Evolutionary conservation across 2,329 filamentous ascomycete species (phyloP).

Genomic region (Nannizziopsis barbatae): DNA sequence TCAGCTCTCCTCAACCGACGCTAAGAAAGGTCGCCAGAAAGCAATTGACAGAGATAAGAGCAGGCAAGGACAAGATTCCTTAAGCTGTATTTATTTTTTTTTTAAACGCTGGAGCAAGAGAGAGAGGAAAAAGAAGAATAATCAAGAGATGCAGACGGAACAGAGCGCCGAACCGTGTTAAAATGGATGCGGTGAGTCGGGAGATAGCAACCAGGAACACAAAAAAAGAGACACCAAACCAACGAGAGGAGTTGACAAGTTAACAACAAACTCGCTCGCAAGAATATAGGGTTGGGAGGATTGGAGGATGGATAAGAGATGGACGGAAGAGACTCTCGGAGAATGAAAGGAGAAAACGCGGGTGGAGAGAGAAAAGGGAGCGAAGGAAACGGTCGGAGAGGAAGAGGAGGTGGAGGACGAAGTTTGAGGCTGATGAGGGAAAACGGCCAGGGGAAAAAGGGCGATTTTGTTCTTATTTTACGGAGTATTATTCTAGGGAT

Average conservation of each 20-base stretch:
- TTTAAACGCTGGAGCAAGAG: too few species aligned
- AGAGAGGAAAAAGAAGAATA: not conserved
- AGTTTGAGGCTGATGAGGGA: not conserved
- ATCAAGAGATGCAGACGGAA: not conserved
- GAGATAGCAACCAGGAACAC: not conserved
- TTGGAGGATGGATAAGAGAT: not conserved
- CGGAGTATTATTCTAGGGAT: too few species aligned
- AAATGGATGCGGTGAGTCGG: not conserved
- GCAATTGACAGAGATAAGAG: too few species aligned
- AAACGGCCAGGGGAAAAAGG: not conserved
- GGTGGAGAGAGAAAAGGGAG: not conserved
- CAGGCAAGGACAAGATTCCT: too few species aligned
- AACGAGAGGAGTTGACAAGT: conserved; percentile 11
- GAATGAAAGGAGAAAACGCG: too few species aligned
- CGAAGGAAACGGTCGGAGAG: not conserved
- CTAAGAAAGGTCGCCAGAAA: too few species aligned
- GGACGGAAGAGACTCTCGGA: too few species aligned
- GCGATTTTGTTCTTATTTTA: not conserved
- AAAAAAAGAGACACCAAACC: conserved; percentile 13
- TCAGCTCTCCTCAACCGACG: too few species aligned
- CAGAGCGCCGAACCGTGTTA: too few species aligned
- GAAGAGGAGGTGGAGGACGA: not conserved
- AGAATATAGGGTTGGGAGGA: conserved; percentile 4
- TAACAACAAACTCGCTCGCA: conserved; percentile 11
- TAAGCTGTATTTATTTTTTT: too few species aligned